Evolutionary conservation across 352 stramenopile genomes (phyloP).

Genomic region (Phytophthora litchii): DNA sequence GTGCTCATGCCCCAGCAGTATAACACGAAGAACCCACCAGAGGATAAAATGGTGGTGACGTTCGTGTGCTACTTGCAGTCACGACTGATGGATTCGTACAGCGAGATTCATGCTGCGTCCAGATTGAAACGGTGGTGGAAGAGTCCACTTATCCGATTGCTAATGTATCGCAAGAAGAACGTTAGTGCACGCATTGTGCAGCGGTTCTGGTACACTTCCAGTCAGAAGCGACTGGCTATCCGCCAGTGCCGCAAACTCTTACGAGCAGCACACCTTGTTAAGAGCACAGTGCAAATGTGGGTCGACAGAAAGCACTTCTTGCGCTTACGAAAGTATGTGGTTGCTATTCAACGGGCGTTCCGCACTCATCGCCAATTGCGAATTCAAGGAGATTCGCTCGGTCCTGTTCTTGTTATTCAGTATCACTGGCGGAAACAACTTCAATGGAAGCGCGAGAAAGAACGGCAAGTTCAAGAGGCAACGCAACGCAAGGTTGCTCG

Average conservation of each 20-base stretch:
- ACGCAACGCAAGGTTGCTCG: conserved; percentile 28
- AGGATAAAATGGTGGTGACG: conserved; percentile 95
- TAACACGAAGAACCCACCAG: conserved; percentile 88
- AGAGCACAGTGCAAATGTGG: conserved; percentile 41
- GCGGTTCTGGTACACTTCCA: conserved; percentile 85
- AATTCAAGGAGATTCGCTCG: conserved; percentile 22
- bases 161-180: conserved; percentile 67
- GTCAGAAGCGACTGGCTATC: conserved; percentile 69
- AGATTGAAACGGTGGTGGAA: conserved; percentile 88
- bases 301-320: conserved; percentile 31
- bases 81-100: conserved; percentile 93
- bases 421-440: conserved; percentile 40
- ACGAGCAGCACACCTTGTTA: conserved; percentile 61
- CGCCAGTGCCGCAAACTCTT: conserved; percentile 71
- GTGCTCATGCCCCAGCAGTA: conserved; percentile 88
- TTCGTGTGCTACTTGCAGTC: conserved; percentile 95
- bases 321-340: conserved; percentile 36
- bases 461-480: conserved; percentile 16
- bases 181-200: conserved; percentile 63
- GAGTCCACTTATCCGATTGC: conserved; percentile 55
- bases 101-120: conserved; percentile 91
- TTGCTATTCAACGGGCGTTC: conserved; percentile 45
- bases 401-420: conserved; percentile 42
- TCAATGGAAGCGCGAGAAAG: conserved; percentile 23
- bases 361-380: conserved; percentile 27